phyloP scores from a whole-genome alignment of 331 rosid genomes.

The Erythrophleum ivorense region DNA sequence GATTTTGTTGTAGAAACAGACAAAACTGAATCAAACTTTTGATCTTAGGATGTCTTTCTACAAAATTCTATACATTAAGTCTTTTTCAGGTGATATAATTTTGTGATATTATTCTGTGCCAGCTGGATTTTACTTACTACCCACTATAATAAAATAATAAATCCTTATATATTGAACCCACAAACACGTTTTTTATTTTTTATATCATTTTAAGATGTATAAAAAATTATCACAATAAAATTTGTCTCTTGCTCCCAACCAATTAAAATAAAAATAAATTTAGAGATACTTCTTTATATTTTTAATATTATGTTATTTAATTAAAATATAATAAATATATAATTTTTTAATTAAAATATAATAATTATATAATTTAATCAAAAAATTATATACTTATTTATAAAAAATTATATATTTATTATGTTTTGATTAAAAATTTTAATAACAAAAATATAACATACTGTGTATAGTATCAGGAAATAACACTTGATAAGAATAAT shows the following conservation, averaged over 20 bases:
- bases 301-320: too few species aligned
- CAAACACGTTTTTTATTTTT: not conserved
- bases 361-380: not conserved
- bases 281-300: too few species aligned
- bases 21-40: slow-evolving; percentile 6
- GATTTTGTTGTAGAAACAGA: slow-evolving; percentile 16
- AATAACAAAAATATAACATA: not conserved
- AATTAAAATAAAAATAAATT: too few species aligned
- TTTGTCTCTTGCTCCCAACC: too few species aligned
- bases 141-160: not conserved
- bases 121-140: slow-evolving; percentile 1
- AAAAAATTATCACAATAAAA: too few species aligned
- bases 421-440: too few species aligned
- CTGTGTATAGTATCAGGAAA: not conserved
- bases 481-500: too few species aligned
- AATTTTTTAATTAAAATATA: too few species aligned
- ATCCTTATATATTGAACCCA: not conserved
- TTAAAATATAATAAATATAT: too few species aligned
- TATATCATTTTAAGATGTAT: too few species aligned
- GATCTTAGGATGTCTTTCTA: not conserved
- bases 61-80: not conserved
- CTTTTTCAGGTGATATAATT: not conserved
- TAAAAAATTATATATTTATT: not conserved
- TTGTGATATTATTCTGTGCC: not conserved
- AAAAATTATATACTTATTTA: not conserved